A percentile compares a stretch with the other conserved stretches of the same genome.
Evolutionary conservation across 768 basidiomycete species (phyloP).

Genomic region (Tricholomella constricta): DNA sequence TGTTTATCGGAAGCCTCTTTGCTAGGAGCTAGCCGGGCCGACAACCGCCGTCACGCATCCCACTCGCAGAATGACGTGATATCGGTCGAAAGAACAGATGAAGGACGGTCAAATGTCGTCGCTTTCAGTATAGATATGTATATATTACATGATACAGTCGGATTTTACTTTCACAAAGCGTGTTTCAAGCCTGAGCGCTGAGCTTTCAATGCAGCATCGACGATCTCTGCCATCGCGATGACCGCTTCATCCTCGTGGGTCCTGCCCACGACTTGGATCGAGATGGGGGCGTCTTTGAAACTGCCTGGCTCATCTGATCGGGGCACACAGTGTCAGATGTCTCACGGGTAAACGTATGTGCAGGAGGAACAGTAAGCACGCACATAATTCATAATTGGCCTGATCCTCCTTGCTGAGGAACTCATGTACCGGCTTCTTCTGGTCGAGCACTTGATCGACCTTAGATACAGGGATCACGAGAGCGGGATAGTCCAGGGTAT

Average conservation of each 20-base stretch:
- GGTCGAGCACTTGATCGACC: slow-evolving; percentile 58
- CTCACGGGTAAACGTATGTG: slow-evolving; percentile 4
- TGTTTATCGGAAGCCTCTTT: neutral
- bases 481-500: slow-evolving; percentile 65
- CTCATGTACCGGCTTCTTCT: slow-evolving; percentile 40
- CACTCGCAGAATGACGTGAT: too few species aligned
- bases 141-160: too few species aligned
- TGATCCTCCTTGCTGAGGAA: slow-evolving; percentile 54
- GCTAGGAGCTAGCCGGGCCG: too few species aligned
- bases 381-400: slow-evolving; percentile 54
- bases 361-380: slow-evolving; percentile 23
- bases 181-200: neutral
- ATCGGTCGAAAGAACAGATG: too few species aligned
- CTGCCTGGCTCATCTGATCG: slow-evolving; percentile 55
- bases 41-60: too few species aligned
- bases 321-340: neutral
- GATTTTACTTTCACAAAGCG: too few species aligned
- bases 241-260: slow-evolving; percentile 78
- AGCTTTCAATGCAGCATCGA: slow-evolving; percentile 46
- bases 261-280: slow-evolving; percentile 66
- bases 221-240: slow-evolving; percentile 67
- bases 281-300: slow-evolving; percentile 60
- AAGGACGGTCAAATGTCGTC: too few species aligned
- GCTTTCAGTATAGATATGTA: too few species aligned
- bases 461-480: slow-evolving; percentile 64